Conservation (phyloP, 768 basidiomycete genomes). For the Termitomyces sp. region DNA sequence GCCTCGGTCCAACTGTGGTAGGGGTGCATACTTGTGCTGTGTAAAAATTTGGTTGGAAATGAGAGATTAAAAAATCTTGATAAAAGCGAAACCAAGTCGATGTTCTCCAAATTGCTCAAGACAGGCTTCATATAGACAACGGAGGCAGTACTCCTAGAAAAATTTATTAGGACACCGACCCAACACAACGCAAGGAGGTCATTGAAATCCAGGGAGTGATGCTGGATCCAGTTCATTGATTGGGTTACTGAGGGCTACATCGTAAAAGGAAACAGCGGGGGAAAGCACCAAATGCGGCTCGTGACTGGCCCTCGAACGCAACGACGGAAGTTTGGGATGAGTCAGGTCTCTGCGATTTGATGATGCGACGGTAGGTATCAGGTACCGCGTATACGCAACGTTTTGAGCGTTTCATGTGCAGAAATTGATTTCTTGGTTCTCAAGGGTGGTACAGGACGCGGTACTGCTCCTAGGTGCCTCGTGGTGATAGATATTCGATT, state of each 20-base stretch:
- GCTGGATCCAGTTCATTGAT: background rate
- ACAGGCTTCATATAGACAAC: background rate
- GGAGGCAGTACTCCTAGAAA: background rate
- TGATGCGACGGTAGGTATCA: background rate
- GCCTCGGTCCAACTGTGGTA: slow-evolving; percentile 31
- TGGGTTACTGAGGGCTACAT: background rate
- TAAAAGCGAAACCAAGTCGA: background rate
- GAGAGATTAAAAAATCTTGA: background rate
- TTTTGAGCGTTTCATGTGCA: background rate
- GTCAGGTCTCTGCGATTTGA: background rate
- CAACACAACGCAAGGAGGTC: background rate
- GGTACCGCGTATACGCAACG: background rate
- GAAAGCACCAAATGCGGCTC: background rate
- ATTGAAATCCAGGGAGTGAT: background rate
- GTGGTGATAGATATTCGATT: background rate
- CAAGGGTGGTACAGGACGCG: background rate
- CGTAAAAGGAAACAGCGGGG: background rate
- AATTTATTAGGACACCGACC: background rate
- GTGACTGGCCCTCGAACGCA: background rate
- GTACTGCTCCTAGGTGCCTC: background rate
- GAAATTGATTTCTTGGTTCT: background rate
- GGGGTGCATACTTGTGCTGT: slow-evolving; percentile 22
- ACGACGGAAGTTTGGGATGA: background rate
- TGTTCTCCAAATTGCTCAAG: background rate
- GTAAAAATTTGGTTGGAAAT: background rate